Percentiles rank a stretch among this genome's conserved stretches.
phyloP scores from a whole-genome alignment of 2,329 filamentous ascomycete genomes.

The Pestalotiopsis sp. region DNA sequence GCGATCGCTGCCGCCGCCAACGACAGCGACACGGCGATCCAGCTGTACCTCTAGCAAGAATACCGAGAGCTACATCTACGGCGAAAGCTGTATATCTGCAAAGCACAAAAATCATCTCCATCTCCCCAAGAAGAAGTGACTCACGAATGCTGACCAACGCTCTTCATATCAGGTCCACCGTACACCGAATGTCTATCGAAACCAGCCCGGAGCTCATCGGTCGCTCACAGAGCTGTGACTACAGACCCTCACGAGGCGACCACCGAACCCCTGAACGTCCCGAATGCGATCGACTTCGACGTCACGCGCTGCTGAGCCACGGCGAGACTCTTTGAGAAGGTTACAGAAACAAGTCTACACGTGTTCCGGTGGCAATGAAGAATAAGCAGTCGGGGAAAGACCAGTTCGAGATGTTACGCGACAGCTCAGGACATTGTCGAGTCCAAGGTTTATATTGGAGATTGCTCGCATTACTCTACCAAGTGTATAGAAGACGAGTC shows the following conservation, averaged over 20 bases:
- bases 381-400: slow-evolving; percentile 27
- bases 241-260: slow-evolving; percentile 24
- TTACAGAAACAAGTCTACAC: slow-evolving; percentile 31
- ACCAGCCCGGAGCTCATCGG: too few relatives aligned
- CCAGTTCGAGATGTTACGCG: background rate
- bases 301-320: slow-evolving; percentile 33
- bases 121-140: too few relatives aligned
- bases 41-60: too few relatives aligned
- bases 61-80: too few relatives aligned
- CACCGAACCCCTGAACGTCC: slow-evolving; percentile 24
- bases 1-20: too few relatives aligned
- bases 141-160: too few relatives aligned
- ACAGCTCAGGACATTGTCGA: background rate
- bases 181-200: too few relatives aligned
- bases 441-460: background rate
- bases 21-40: too few relatives aligned
- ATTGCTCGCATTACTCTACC: background rate
- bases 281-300: slow-evolving; percentile 35
- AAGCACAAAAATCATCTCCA: too few relatives aligned
- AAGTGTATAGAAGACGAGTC: background rate
- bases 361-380: slow-evolving; percentile 21
- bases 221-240: too few relatives aligned
- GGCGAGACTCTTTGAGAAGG: slow-evolving; percentile 28
- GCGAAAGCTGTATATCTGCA: too few relatives aligned
- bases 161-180: too few relatives aligned